Evolutionary conservation across 2,329 filamentous ascomycete species (phyloP).

Genomic region (Arthrobotrys entomopaga): DNA sequence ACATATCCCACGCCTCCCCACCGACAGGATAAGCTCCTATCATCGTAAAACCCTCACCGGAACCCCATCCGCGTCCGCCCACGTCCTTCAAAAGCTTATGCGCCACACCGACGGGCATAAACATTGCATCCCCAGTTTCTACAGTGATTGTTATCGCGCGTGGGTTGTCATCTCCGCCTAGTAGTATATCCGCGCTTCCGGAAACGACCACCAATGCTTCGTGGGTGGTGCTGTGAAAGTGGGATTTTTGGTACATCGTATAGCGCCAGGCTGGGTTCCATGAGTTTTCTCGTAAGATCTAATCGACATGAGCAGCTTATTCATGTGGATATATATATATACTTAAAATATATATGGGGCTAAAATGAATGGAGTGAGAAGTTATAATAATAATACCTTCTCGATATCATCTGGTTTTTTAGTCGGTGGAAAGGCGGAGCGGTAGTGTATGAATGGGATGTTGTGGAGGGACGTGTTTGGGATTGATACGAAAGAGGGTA

Average conservation of each 20-base stretch:
- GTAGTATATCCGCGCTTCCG: conserved; percentile 67
- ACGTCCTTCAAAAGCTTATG: conserved; percentile 64
- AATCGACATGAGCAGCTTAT: too few species aligned
- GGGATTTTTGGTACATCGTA: conserved; percentile 67
- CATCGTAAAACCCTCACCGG: conserved; percentile 66
- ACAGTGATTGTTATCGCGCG: conserved; percentile 67
- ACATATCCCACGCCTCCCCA: conserved; percentile 67
- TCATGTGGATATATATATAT: too few species aligned
- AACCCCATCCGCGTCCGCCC: conserved; percentile 31
- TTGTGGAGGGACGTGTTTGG: conserved; percentile 74
- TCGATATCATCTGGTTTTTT: conserved; percentile 48
- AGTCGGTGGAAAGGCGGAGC: conserved; percentile 67
- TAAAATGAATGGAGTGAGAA: too few species aligned
- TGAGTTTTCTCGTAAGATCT: conserved; percentile 9
- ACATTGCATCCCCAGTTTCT: conserved; percentile 68
- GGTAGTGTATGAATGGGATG: conserved; percentile 75
- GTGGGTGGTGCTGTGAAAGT: conserved; percentile 70
- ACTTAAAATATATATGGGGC: too few species aligned
- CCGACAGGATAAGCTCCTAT: conserved; percentile 68
- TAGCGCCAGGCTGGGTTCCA: conserved; percentile 63
- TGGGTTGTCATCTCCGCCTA: conserved; percentile 64
- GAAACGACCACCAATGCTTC: conserved; percentile 70
- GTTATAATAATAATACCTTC: too few species aligned
- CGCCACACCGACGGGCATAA: conserved; percentile 69
- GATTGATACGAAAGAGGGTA: conserved; percentile 68